These are phyloP conservation scores for Diaporthe helianthi DNA, from an alignment of 2,329 filamentous ascomycete species.

Conservation along the genomic window DNA sequence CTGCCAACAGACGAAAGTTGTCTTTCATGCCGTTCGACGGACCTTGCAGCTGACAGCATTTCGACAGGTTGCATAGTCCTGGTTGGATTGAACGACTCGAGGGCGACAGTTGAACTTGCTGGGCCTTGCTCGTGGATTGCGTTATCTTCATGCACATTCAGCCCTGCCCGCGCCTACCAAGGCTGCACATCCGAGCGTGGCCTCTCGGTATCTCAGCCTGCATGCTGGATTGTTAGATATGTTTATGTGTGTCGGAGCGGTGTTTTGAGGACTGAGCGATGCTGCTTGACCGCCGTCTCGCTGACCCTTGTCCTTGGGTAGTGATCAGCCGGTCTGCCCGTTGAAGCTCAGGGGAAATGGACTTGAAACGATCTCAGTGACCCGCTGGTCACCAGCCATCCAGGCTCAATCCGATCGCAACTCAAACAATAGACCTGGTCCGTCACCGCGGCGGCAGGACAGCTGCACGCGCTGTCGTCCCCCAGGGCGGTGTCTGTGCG, in stretches of 20 bases:
- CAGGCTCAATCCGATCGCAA: slow-evolving; percentile 8
- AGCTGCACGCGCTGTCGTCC: too few relatives aligned
- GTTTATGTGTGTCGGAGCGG: background rate
- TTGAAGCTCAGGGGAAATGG: slow-evolving; percentile 6
- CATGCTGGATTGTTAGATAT: background rate
- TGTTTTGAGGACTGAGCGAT: background rate
- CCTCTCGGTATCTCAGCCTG: background rate
- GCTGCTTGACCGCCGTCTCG: background rate
- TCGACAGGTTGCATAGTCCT: background rate
- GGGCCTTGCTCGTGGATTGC: background rate
- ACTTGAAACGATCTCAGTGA: slow-evolving; percentile 11
- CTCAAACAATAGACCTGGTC: slow-evolving; percentile 7
- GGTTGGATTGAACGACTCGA: slow-evolving; percentile 1
- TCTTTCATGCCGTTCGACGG: slow-evolving; percentile 5
- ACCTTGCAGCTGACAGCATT: slow-evolving; percentile 17
- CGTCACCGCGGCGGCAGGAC: background rate
- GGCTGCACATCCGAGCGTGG: background rate
- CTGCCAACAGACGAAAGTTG: slow-evolving; percentile 17
- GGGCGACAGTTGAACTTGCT: background rate
- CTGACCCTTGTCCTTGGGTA: background rate
- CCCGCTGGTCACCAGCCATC: background rate
- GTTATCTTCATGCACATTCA: background rate
- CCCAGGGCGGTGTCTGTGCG: slow-evolving; percentile 1
- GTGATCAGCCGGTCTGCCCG: slow-evolving; percentile 6
- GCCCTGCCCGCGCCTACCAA: slow-evolving; percentile 4